Percentiles rank a stretch among this genome's conserved stretches.
Evolutionary conservation across 2,329 filamentous ascomycete genomes (phyloP).

Genomic region (Fusarium caatingaense): DNA sequence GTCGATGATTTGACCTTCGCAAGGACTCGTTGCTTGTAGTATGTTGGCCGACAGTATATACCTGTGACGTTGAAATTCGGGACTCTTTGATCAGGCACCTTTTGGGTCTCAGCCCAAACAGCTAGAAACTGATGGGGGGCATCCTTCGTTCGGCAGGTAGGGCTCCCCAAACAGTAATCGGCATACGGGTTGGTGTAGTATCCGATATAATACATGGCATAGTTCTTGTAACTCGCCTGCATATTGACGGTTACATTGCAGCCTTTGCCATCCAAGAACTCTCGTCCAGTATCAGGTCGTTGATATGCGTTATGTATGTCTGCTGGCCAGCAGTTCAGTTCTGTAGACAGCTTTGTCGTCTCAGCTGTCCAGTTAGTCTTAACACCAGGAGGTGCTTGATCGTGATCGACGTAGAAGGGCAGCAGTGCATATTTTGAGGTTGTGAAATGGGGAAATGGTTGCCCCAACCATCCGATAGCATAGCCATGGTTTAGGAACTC

Average conservation of each 20-base stretch:
- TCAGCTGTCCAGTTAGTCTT: slow-evolving; percentile 1
- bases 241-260: slow-evolving; percentile 50
- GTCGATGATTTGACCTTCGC: slow-evolving; percentile 54
- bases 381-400: neutral
- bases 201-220: slow-evolving; percentile 58
- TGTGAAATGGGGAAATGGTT: too few species aligned
- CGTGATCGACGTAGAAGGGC: slow-evolving; percentile 52
- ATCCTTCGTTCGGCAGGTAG: too few species aligned
- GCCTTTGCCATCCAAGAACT: slow-evolving; percentile 51
- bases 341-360: slow-evolving; percentile 51
- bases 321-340: slow-evolving; percentile 54
- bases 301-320: neutral
- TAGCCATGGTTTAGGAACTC: slow-evolving; percentile 59
- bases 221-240: too few species aligned
- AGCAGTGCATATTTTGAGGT: too few species aligned
- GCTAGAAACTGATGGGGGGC: slow-evolving; percentile 57
- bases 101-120: too few species aligned
- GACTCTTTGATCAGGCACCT: too few species aligned
- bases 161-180: too few species aligned
- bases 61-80: slow-evolving; percentile 47
- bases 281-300: slow-evolving; percentile 9
- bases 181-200: slow-evolving; percentile 52
- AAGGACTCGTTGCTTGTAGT: slow-evolving; percentile 58
- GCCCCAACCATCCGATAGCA: slow-evolving; percentile 59
- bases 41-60: slow-evolving; percentile 58